A percentile compares a stretch with the other conserved stretches of the same genome.
Evolutionary conservation across 2,329 filamentous ascomycete genomes (phyloP).

Genomic region (Hymenoscyphus fructigenus): DNA sequence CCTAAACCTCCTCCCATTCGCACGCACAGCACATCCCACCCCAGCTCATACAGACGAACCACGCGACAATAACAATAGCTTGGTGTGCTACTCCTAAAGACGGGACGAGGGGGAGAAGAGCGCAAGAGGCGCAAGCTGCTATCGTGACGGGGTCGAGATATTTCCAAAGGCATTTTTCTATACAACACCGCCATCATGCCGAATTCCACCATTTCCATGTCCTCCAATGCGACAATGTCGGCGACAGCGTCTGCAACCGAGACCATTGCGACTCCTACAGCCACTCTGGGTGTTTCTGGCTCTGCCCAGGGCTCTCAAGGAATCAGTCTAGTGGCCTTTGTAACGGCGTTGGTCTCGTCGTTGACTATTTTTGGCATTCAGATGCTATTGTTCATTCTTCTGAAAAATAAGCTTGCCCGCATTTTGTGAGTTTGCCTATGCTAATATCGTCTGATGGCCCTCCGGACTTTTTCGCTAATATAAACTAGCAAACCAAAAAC

Average conservation of each 20-base stretch:
- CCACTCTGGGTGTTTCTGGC: conserved; percentile 12
- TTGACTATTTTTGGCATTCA: conserved; percentile 43
- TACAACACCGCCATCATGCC: conserved; percentile 2
- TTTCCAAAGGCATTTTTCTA: background rate
- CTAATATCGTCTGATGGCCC: background rate
- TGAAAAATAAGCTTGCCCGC: conserved; percentile 75
- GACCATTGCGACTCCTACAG: conserved; percentile 4
- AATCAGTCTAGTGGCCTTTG: conserved; percentile 35
- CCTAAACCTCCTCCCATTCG: background rate
- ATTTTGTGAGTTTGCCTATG: conserved; percentile 66
- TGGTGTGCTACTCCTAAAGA: background rate
- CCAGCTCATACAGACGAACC: background rate
- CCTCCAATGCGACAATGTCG: conserved; percentile 1
- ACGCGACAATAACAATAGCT: background rate
- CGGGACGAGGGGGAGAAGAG: background rate
- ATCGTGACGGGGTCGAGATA: background rate
- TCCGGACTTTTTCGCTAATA: conserved; percentile 18
- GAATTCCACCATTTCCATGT: background rate
- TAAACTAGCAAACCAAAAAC: conserved; percentile 71
- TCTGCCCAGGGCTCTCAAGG: conserved; percentile 30
- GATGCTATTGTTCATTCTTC: conserved; percentile 68
- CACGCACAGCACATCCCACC: background rate
- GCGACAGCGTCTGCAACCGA: background rate
- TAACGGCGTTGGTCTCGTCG: conserved; percentile 35
- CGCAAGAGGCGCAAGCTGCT: background rate